Conservation (phyloP, 495 filamentous ascomycete genomes). For the Bacidia rubella region DNA sequence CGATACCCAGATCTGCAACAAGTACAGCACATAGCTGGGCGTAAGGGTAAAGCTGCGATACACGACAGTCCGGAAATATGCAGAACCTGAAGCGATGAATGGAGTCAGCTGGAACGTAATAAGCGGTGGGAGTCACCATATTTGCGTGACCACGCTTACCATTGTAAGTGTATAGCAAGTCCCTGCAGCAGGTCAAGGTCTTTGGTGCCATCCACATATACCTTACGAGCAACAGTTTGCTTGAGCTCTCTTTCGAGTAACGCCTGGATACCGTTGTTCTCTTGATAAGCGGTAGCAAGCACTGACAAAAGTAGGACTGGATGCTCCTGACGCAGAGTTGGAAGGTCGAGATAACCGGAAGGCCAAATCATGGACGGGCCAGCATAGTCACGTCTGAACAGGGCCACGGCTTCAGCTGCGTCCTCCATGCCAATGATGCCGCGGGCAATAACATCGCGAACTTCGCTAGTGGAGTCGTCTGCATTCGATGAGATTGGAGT, state of each 20-base stretch:
- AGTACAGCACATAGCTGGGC: background rate
- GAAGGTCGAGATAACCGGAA: background rate
- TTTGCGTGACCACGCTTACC: slow-evolving; percentile 9
- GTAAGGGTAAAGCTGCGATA: background rate
- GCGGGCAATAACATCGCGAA: slow-evolving; percentile 2
- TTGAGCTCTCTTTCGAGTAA: slow-evolving; percentile 10
- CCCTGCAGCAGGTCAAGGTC: slow-evolving; percentile 21
- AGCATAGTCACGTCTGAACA: slow-evolving; percentile 3
- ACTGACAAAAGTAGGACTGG: slow-evolving; percentile 17
- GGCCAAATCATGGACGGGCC: background rate
- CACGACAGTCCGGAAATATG: background rate
- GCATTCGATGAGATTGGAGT: slow-evolving; percentile 2
- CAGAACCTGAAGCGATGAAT: no score
- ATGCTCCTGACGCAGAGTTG: slow-evolving; percentile 12
- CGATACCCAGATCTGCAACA: slow-evolving; percentile 16
- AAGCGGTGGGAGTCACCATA: background rate
- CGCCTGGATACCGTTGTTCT: slow-evolving; percentile 10
- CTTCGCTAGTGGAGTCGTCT: background rate
- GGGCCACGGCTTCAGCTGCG: slow-evolving; percentile 2
- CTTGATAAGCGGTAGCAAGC: slow-evolving; percentile 13
- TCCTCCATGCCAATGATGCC: slow-evolving; percentile 3
- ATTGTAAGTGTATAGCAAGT: slow-evolving; percentile 18
- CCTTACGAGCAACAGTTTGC: slow-evolving; percentile 9
- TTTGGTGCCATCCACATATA: slow-evolving; percentile 16
- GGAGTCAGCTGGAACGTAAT: no score